Conservation (phyloP, 306 rosid species). For the Luffa aegyptiaca region DNA sequence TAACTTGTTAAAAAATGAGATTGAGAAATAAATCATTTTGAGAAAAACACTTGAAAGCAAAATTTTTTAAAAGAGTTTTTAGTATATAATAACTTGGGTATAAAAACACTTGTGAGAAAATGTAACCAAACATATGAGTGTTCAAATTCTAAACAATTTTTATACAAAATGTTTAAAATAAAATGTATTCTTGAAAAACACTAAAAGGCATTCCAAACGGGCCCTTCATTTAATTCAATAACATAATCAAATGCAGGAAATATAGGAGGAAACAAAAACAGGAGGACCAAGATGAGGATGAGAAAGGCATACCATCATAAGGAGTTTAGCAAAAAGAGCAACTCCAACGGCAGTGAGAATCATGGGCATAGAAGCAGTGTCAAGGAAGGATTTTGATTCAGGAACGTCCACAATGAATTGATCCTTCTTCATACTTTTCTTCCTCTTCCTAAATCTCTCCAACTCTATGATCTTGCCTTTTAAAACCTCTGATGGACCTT, state of each 20-base stretch:
- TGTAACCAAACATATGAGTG: too few species aligned
- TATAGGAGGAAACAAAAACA: not conserved
- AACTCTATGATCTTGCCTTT: conserved; percentile 35
- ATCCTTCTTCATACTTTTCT: conserved; percentile 25
- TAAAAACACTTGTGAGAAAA: too few species aligned
- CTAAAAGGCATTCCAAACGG: too few species aligned
- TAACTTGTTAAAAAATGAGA: too few species aligned
- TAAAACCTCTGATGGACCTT: conserved; percentile 32
- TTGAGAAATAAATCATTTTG: too few species aligned
- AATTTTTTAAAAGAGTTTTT: too few species aligned
- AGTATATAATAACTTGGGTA: too few species aligned
- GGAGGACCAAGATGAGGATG: not conserved
- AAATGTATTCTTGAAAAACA: too few species aligned
- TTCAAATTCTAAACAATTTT: too few species aligned
- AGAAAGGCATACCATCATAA: conserved; percentile 40
- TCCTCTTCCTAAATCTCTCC: conserved; percentile 39
- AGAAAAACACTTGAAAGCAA: too few species aligned
- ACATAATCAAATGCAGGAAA: not conserved
- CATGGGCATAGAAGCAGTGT: conserved; percentile 80
- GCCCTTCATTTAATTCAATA: not conserved
- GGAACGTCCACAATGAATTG: conserved; percentile 69
- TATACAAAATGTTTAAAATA: too few species aligned
- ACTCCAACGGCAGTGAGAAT: conserved; percentile 46
- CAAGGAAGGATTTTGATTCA: conserved; percentile 53
- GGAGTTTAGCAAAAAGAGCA: conserved; percentile 59